Evolutionary conservation across 345 rosid genomes (phyloP).

Genomic region (Eutrema japonicum): DNA sequence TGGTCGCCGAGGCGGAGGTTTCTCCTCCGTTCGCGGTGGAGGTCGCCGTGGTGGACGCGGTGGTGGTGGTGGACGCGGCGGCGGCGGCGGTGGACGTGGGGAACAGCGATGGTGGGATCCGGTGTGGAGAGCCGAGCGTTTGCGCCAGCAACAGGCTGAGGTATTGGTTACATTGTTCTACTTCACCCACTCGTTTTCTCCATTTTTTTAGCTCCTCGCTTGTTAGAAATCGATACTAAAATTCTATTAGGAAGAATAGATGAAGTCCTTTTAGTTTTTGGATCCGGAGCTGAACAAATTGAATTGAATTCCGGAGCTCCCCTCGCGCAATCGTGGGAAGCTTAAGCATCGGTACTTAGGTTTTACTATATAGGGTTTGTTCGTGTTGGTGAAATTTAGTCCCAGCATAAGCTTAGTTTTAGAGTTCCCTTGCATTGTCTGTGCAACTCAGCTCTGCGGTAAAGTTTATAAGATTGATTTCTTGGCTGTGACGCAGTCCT

Average conservation of each 20-base stretch:
- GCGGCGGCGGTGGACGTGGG: conserved; percentile 65
- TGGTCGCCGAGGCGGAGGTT: conserved; percentile 40
- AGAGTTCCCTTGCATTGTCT: background rate
- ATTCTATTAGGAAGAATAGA: background rate
- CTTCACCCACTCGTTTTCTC: background rate
- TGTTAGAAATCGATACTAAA: background rate
- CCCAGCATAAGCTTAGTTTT: conserved; percentile 10
- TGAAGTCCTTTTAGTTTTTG: conserved; percentile 5
- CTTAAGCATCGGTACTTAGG: background rate
- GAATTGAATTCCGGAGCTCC: background rate
- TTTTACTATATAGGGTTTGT: conserved; percentile 1
- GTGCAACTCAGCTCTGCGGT: background rate
- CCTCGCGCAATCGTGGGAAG: background rate
- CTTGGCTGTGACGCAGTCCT: background rate
- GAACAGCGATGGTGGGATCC: conserved; percentile 99
- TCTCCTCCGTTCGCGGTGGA: conserved; percentile 37
- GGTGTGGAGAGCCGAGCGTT: conserved; percentile 94
- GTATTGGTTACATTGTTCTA: conserved; percentile 13
- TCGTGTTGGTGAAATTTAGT: conserved; percentile 17
- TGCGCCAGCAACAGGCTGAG: conserved; percentile 74
- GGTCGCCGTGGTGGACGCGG: conserved; percentile 62
- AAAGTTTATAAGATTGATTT: background rate
- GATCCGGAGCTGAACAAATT: background rate
- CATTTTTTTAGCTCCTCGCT: conserved; percentile 10
- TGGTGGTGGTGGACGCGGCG: conserved; percentile 51